Conservation (phyloP, 805 yeast genomes). For the Jamesozyma piceae region DNA sequence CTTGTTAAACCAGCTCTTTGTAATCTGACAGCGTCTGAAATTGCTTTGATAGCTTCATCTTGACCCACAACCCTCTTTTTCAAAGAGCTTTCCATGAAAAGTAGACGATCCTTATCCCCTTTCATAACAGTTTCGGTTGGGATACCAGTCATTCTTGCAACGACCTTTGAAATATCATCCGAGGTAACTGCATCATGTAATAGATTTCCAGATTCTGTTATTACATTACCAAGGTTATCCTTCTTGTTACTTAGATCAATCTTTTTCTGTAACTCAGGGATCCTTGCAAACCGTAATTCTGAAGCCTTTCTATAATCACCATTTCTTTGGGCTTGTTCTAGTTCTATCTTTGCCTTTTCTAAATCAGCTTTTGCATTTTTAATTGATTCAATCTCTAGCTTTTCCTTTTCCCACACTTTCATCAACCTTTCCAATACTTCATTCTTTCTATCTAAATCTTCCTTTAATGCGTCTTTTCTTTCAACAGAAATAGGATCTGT, state of each 20-base stretch:
- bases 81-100: conserved; percentile 77
- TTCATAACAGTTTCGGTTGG: conserved; percentile 85
- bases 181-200: conserved; percentile 85
- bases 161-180: conserved; percentile 87
- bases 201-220: conserved; percentile 14
- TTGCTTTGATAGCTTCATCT: conserved; percentile 84
- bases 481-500: conserved; percentile 78
- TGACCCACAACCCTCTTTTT: conserved; percentile 84
- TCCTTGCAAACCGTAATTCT: conserved; percentile 74
- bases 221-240: conserved; percentile 26
- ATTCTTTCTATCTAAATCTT: conserved; percentile 51
- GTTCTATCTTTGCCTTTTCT: conserved; percentile 74
- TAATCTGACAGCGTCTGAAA: conserved; percentile 87
- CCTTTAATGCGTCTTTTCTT: conserved; percentile 64
- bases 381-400: conserved; percentile 61
- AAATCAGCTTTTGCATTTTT: conserved; percentile 73
- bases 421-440: conserved; percentile 65
- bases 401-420: conserved; percentile 79
- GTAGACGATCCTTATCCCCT: conserved; percentile 86
- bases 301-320: conserved; percentile 87
- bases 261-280: conserved; percentile 66
- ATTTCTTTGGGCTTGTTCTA: conserved; percentile 72
- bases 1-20: conserved; percentile 95
- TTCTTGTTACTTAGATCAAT: conserved; percentile 40
- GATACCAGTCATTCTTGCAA: conserved; percentile 90